Evolutionary conservation across 1,284 basidiomycete species (phyloP).

Genomic region (Malassezia psittaci): DNA sequence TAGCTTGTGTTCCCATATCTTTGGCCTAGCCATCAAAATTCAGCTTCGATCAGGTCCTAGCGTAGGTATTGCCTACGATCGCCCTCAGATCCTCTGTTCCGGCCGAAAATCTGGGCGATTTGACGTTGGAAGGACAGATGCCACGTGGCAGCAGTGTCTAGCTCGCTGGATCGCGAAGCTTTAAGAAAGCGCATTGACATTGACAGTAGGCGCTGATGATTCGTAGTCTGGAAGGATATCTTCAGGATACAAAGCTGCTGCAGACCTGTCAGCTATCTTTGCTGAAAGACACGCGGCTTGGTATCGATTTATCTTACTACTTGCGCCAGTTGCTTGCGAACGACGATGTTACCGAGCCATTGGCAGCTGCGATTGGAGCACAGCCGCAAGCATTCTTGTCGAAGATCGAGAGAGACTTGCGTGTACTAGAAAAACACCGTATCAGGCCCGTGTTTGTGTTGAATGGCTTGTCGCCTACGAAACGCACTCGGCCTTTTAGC

Average conservation of each 20-base stretch:
- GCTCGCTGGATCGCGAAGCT: no score
- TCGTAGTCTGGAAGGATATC: conserved; percentile 15
- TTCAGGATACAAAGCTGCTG: conserved; percentile 13
- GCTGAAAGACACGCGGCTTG: conserved; percentile 81
- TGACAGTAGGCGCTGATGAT: conserved; percentile 12
- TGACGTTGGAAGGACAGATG: background rate
- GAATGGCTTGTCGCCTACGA: conserved; percentile 55
- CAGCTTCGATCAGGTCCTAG: background rate
- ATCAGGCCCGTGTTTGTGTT: conserved; percentile 99
- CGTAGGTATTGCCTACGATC: no score
- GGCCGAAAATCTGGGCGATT: background rate
- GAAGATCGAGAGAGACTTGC: conserved; percentile 82
- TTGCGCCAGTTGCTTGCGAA: conserved; percentile 67
- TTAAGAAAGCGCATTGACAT: background rate
- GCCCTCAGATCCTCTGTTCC: background rate
- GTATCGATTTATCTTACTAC: conserved; percentile 91
- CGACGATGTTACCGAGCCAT: conserved; percentile 67
- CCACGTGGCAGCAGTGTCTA: background rate
- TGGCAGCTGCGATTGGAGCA: conserved; percentile 86
- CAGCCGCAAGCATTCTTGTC: conserved; percentile 58
- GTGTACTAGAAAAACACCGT: conserved; percentile 72
- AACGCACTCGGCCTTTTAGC: conserved; percentile 31
- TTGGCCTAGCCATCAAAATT: conserved; percentile 2
- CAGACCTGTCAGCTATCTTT: conserved; percentile 54
- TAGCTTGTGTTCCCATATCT: conserved; percentile 14